Evolutionary conservation across 192 early-diverging fungal genomes (phyloP).

Genomic region (Geranomyces michiganensis): DNA sequence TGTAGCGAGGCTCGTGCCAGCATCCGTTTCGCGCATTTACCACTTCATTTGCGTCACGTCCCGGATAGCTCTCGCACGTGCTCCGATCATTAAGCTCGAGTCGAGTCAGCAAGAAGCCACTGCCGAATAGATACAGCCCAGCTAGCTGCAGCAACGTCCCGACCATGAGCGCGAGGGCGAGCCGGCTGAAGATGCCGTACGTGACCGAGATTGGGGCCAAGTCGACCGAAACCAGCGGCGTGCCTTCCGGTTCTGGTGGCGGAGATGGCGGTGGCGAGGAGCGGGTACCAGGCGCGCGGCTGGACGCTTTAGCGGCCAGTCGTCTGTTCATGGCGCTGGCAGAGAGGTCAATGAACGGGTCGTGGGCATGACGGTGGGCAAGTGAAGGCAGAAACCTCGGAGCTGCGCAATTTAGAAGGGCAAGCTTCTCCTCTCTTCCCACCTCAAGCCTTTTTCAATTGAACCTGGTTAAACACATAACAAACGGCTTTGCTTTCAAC

Average conservation of each 20-base stretch:
- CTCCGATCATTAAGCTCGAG: constrained; percentile 41
- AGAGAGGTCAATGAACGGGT: no score
- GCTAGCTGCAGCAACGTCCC: constrained; percentile 27
- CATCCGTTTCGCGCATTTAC: background rate
- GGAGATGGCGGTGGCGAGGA: background rate
- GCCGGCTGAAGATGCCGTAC: background rate
- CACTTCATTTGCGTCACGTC: background rate
- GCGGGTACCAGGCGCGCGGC: background rate
- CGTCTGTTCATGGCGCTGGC: background rate
- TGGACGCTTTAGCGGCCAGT: background rate
- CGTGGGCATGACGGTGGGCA: no score
- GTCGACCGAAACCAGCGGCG: background rate
- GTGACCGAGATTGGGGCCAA: background rate
- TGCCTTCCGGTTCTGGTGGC: constrained; percentile 1
- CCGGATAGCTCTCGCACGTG: constrained; percentile 5
- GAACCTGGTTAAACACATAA: no score
- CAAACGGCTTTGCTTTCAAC: no score
- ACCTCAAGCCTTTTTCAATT: no score
- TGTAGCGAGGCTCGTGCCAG: constrained; percentile 35
- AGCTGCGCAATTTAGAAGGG: no score
- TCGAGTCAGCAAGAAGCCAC: constrained; percentile 46
- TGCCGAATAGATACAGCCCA: constrained; percentile 29
- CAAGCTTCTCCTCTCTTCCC: no score
- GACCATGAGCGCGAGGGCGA: constrained; percentile 1
- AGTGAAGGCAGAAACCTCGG: no score